Percentiles rank a stretch among this genome's conserved stretches.
Evolutionary conservation across 108 stramenopile genomes (phyloP).

Genomic region (Pinguiococcus pyrenoidosus): DNA sequence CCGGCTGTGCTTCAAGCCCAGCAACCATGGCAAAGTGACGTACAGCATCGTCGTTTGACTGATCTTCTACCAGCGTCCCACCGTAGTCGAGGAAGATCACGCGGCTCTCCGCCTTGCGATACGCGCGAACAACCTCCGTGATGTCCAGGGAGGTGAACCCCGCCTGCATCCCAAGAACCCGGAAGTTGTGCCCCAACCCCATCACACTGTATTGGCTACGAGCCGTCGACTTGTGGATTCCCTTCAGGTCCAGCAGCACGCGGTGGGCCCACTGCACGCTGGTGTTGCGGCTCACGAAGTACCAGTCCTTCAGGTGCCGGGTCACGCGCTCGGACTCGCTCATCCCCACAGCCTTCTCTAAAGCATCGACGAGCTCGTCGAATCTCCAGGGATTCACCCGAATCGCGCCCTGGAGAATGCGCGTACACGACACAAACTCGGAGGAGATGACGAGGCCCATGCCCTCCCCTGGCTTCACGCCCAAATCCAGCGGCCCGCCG

Average conservation of each 20-base stretch:
- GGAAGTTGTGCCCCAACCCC: conserved; percentile 83
- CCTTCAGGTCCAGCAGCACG: conserved; percentile 56
- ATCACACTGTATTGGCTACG: conserved; percentile 35
- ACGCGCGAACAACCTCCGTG: conserved; percentile 15
- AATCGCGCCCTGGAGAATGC: conserved; percentile 86
- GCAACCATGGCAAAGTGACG: conserved; percentile 8
- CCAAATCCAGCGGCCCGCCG: too few species aligned
- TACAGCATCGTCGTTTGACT: neutral
- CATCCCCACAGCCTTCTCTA: conserved; percentile 32
- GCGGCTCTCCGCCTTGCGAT: conserved; percentile 22
- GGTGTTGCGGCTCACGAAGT: conserved; percentile 82
- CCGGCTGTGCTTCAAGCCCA: conserved; percentile 6
- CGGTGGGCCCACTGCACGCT: conserved; percentile 76
- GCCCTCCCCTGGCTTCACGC: too few species aligned
- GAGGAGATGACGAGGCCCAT: conserved; percentile 37
- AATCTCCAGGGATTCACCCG: conserved; percentile 47
- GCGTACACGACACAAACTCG: conserved; percentile 60
- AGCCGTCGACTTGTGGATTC: conserved; percentile 16
- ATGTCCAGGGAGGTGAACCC: conserved; percentile 25
- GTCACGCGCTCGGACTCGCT: conserved; percentile 6
- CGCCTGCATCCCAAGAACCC: conserved; percentile 51
- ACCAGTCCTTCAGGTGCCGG: conserved; percentile 35
- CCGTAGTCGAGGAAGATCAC: conserved; percentile 53
- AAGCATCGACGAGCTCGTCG: conserved; percentile 15
- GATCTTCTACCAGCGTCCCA: conserved; percentile 27